Conservation (phyloP, 1,284 basidiomycete species). For the Fomitopsis palustris region DNA sequence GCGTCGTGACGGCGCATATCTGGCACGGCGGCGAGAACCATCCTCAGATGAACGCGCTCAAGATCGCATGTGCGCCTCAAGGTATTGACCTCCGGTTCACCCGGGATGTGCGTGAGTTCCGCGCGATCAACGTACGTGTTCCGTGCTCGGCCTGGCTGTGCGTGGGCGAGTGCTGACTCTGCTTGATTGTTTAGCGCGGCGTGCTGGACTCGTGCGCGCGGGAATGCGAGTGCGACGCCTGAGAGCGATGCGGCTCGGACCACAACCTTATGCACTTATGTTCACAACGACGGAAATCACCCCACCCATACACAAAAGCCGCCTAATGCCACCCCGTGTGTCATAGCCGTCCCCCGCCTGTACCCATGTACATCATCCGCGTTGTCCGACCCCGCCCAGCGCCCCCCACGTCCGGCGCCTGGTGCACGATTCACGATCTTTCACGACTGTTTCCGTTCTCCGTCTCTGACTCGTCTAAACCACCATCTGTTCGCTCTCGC, state of each 20-base stretch:
- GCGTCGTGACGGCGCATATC: constrained; percentile 24
- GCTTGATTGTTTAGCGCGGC: constrained; percentile 2
- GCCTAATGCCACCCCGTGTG: constrained; percentile 2
- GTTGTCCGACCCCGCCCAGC: neutral
- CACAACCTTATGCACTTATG: neutral
- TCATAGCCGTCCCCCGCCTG: neutral
- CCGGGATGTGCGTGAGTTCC: constrained; percentile 23
- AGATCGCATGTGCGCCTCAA: constrained; percentile 25
- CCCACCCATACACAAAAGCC: neutral
- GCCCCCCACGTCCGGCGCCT: neutral
- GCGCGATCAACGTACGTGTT: constrained; percentile 20
- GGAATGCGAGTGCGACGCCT: neutral
- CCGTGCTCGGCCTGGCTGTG: neutral
- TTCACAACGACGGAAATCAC: neutral
- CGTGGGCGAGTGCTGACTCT: constrained; percentile 8
- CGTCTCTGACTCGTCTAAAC: neutral
- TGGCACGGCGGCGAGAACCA: constrained; percentile 25
- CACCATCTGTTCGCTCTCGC: neutral
- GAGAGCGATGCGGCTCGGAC: neutral
- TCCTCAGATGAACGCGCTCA: constrained; percentile 20
- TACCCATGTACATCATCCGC: neutral
- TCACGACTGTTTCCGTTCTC: neutral
- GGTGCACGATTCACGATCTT: neutral
- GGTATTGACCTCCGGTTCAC: constrained; percentile 25
- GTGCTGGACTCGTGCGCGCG: neutral